Percentiles rank a stretch among this genome's conserved stretches.
These are phyloP conservation scores for Auriscalpium microsporum DNA, from an alignment of 768 basidiomycete species.

Conservation along the genomic window DNA sequence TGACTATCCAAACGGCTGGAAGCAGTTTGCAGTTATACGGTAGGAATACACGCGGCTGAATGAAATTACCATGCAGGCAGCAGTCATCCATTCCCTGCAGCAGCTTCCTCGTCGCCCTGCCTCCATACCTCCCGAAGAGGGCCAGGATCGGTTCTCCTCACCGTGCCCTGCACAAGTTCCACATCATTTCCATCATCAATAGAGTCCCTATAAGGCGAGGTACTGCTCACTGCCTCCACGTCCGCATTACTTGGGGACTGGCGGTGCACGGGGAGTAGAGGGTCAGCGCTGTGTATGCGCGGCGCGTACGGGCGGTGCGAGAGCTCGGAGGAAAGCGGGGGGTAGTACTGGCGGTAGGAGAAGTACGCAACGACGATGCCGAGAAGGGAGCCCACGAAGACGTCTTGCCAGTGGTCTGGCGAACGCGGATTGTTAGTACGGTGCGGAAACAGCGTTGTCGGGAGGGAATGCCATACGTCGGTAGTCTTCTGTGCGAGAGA, in stretches of 20 bases:
- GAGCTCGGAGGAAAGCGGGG: constrained; percentile 50
- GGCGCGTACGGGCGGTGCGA: constrained; percentile 70
- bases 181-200: constrained; percentile 6
- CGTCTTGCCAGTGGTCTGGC: constrained; percentile 88
- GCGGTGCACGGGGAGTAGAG: constrained; percentile 32
- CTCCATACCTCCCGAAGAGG: constrained; percentile 11
- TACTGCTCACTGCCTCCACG: too few relatives aligned
- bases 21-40: too few relatives aligned
- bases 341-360: constrained; percentile 79
- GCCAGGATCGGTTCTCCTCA: constrained; percentile 22
- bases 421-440: constrained; percentile 9
- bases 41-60: too few relatives aligned
- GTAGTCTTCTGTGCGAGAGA: constrained; percentile 88
- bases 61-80: too few relatives aligned
- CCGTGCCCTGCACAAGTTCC: constrained; percentile 21
- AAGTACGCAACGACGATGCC: constrained; percentile 69
- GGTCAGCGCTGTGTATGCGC: constrained; percentile 42
- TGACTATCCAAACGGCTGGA: too few relatives aligned
- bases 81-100: too few relatives aligned
- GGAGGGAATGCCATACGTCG: constrained; percentile 43
- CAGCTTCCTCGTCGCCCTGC: background rate
- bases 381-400: constrained; percentile 68
- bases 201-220: constrained; percentile 7
- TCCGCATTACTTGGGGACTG: too few relatives aligned
- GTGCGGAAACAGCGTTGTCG: constrained; percentile 1